Percentiles rank a stretch among this genome's conserved stretches.
Evolutionary conservation across 1,284 basidiomycete genomes (phyloP).

Genomic region (Wolfiporia cocos): DNA sequence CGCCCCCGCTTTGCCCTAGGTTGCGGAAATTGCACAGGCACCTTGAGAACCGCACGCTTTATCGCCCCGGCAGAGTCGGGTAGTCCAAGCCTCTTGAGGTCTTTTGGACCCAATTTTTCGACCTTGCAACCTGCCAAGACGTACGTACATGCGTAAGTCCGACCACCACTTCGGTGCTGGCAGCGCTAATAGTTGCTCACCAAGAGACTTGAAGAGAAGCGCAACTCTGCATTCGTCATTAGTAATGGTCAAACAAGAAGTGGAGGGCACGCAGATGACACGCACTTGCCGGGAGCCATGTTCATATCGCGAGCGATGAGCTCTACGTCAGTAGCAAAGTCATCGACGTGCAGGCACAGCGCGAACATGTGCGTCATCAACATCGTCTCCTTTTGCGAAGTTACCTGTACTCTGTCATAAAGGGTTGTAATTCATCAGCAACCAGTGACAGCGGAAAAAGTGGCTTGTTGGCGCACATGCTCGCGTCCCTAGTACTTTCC

Average conservation of each 20-base stretch:
- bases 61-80: slow-evolving; percentile 50
- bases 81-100: slow-evolving; percentile 63
- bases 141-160: too few species aligned
- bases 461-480: slow-evolving; percentile 37
- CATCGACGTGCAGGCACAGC: slow-evolving; percentile 73
- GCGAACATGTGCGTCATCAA: slow-evolving; percentile 77
- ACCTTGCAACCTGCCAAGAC: slow-evolving; percentile 62
- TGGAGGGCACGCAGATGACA: not conserved
- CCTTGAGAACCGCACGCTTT: slow-evolving; percentile 66
- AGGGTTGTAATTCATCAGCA: not conserved
- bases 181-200: slow-evolving; percentile 10
- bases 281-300: slow-evolving; percentile 57
- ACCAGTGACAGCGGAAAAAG: not conserved
- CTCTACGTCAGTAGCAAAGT: slow-evolving; percentile 64
- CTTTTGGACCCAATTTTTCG: slow-evolving; percentile 47
- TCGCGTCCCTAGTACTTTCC: slow-evolving; percentile 59
- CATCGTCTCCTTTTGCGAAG: slow-evolving; percentile 63
- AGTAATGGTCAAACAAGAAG: not conserved
- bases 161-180: too few species aligned
- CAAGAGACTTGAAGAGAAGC: slow-evolving; percentile 29
- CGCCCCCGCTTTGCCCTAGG: slow-evolving; percentile 33
- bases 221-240: slow-evolving; percentile 20
- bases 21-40: slow-evolving; percentile 79
- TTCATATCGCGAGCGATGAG: slow-evolving; percentile 69
- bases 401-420: slow-evolving; percentile 51